Conservation (phyloP, 306 rosid species). For the Oxytropis ochrocephala region DNA sequence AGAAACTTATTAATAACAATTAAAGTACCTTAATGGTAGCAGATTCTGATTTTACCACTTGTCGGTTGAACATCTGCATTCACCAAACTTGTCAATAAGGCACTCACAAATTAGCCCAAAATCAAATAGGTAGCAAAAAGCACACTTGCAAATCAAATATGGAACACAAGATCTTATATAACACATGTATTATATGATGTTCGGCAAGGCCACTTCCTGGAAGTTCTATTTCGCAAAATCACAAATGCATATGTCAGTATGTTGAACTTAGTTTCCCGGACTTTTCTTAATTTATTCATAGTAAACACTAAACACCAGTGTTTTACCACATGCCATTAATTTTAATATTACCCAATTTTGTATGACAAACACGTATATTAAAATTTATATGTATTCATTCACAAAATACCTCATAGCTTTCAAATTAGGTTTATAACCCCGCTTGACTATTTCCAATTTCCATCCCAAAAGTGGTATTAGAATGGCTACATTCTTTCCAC, state of each 20-base stretch:
- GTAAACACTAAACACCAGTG: neutral
- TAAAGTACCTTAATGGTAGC: constrained; percentile 79
- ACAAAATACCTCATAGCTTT: neutral
- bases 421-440: neutral
- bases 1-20: neutral
- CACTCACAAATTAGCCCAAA: constrained; percentile 5
- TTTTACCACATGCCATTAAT: neutral
- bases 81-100: constrained; percentile 18
- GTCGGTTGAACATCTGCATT: constrained; percentile 80
- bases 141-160: neutral
- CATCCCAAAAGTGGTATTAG: neutral
- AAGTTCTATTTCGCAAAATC: neutral
- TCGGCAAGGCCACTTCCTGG: neutral
- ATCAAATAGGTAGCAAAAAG: constrained; percentile 9
- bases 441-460: neutral
- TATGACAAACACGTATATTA: neutral
- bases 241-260: neutral
- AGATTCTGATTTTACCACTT: constrained; percentile 93
- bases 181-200: neutral
- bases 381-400: too few relatives aligned
- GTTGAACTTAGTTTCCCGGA: neutral
- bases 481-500: constrained; percentile 6
- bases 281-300: neutral
- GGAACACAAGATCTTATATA: constrained; percentile 3
- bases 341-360: neutral